phyloP scores from a whole-genome alignment of 108 stramenopile genomes.

The Cylindrotheca closterium region DNA sequence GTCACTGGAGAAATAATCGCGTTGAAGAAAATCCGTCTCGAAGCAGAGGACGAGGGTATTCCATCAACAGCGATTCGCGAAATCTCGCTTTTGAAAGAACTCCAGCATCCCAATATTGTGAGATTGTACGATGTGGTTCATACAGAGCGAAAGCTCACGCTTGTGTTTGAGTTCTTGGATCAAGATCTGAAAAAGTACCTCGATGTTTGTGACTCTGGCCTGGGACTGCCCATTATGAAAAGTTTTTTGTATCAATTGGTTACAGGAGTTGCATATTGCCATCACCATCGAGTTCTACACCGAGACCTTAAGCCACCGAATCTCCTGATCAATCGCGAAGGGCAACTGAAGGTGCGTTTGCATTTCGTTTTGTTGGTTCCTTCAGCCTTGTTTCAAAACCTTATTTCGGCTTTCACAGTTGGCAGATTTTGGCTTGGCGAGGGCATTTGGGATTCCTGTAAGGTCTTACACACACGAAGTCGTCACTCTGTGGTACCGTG shows the following conservation, averaged over 20 bases:
- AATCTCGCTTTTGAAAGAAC: conserved; percentile 89
- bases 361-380: not conserved
- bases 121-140: conserved; percentile 98
- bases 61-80: conserved; percentile 94
- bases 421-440: conserved; percentile 98
- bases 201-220: conserved; percentile 92
- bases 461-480: conserved; percentile 93
- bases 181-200: conserved; percentile 97
- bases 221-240: conserved; percentile 90
- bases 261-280: conserved; percentile 98
- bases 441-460: conserved; percentile 98
- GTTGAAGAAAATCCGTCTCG: conserved; percentile 92
- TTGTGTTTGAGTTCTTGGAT: conserved; percentile 99
- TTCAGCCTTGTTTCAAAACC: not conserved
- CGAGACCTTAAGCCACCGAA: conserved; percentile 95
- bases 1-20: conserved; percentile 93
- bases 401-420: conserved; percentile 36
- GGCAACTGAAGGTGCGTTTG: conserved; percentile 80
- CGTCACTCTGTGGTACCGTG: conserved; percentile 99
- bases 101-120: conserved; percentile 96
- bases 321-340: conserved; percentile 95
- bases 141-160: conserved; percentile 93
- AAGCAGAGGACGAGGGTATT: conserved; percentile 93
- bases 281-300: conserved; percentile 96
- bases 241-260: conserved; percentile 97